A percentile compares a stretch with the other conserved stretches of the same genome.
These are phyloP conservation scores for Piedraia hortae DNA, from an alignment of 2,329 filamentous ascomycete species.

Conservation along the genomic window DNA sequence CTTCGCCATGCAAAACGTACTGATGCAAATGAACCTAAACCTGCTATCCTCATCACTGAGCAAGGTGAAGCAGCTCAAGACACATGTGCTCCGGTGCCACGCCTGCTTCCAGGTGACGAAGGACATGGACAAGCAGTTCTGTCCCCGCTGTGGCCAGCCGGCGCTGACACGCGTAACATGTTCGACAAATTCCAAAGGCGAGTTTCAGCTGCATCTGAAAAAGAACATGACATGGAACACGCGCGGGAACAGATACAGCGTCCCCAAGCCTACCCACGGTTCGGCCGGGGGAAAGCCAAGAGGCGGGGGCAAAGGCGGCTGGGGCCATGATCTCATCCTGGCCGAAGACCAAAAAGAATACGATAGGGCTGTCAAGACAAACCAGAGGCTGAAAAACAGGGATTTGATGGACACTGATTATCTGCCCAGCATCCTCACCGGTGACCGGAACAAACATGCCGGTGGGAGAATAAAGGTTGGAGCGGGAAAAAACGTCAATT, in stretches of 20 bases:
- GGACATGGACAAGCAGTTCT: conserved; percentile 76
- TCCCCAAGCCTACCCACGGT: conserved; percentile 71
- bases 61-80: conserved; percentile 61
- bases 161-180: conserved; percentile 67
- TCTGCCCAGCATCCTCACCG: conserved; percentile 58
- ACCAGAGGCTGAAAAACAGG: conserved; percentile 37
- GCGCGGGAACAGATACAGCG: conserved; percentile 69
- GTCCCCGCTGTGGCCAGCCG: conserved; percentile 64
- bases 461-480: conserved; percentile 52
- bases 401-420: conserved; percentile 93
- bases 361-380: conserved; percentile 31
- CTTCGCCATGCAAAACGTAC: conserved; percentile 93
- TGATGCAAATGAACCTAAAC: conserved; percentile 81
- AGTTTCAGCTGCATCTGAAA: conserved; percentile 68
- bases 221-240: conserved; percentile 93
- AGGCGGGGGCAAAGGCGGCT: conserved; percentile 56
- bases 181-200: conserved; percentile 53
- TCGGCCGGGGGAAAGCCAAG: conserved; percentile 48
- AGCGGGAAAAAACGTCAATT: conserved; percentile 66
- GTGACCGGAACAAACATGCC: conserved; percentile 33
- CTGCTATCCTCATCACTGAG: conserved; percentile 54
- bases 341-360: conserved; percentile 96
- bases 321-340: conserved; percentile 61
- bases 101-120: conserved; percentile 68
- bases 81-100: conserved; percentile 78